Conservation (phyloP, 2,329 filamentous ascomycete genomes). For the Mycogone perniciosa region DNA sequence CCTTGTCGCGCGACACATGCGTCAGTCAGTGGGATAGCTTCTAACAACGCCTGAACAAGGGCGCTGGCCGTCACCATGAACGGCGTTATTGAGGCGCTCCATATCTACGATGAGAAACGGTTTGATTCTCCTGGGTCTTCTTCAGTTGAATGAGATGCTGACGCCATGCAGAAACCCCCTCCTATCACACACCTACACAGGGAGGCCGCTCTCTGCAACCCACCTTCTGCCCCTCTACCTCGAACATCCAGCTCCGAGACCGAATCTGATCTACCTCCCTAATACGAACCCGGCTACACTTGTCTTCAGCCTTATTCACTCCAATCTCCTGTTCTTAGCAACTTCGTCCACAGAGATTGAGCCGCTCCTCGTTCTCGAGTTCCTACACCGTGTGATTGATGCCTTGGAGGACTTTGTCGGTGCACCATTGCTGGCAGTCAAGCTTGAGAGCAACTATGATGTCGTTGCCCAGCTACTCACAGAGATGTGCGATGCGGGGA, state of each 20-base stretch:
- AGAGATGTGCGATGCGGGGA: conserved; percentile 93
- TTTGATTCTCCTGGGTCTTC: conserved; percentile 41
- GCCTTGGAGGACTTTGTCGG: conserved; percentile 91
- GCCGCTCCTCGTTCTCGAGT: conserved; percentile 84
- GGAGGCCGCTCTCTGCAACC: conserved; percentile 68
- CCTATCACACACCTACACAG: conserved; percentile 83
- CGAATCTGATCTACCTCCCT: conserved; percentile 79
- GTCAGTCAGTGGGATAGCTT: conserved; percentile 1
- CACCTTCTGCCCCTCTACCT: conserved; percentile 82
- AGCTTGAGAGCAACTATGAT: conserved; percentile 87
- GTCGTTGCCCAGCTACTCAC: conserved; percentile 86
- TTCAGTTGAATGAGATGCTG: conserved; percentile 10
- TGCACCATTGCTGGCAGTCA: conserved; percentile 74
- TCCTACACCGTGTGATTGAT: conserved; percentile 88
- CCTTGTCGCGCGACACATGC: conserved; percentile 7
- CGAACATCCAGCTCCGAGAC: conserved; percentile 70
- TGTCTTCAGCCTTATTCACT: conserved; percentile 81
- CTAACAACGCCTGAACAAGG: conserved; percentile 12
- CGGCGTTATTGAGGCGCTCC: conserved; percentile 86
- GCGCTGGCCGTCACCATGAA: conserved; percentile 54
- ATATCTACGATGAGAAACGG: conserved; percentile 94
- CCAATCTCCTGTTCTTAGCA: conserved; percentile 77
- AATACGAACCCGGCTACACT: conserved; percentile 79
- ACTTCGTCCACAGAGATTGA: conserved; percentile 83
- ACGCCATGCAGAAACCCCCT: conserved; percentile 63